Evolutionary conservation across 805 yeast genomes (phyloP).

Genomic region (Brettanomyces nanus): DNA sequence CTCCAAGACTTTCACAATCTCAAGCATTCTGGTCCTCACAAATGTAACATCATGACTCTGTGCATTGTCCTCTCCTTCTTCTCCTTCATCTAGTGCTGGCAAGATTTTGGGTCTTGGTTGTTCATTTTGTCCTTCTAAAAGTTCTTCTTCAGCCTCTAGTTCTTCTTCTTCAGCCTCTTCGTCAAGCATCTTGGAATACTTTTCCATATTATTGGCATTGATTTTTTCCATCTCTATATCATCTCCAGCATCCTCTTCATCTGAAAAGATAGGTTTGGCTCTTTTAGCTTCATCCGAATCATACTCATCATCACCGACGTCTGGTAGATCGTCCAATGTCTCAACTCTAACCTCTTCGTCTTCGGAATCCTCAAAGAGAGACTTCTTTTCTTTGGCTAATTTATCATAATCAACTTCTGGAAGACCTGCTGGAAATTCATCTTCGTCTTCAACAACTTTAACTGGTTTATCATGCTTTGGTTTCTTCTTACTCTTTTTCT

Average conservation of each 20-base stretch:
- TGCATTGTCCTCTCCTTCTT: constrained; percentile 28
- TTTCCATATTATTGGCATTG: constrained; percentile 80
- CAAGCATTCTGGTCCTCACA: constrained; percentile 89
- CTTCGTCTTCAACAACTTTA: constrained; percentile 22
- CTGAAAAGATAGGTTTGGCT: constrained; percentile 73
- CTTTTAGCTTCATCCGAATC: constrained; percentile 53
- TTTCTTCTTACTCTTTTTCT: constrained; percentile 23
- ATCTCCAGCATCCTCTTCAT: constrained; percentile 54
- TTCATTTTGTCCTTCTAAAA: constrained; percentile 45
- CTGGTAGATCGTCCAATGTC: constrained; percentile 17
- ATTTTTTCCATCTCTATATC: constrained; percentile 61
- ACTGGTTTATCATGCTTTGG: constrained; percentile 17
- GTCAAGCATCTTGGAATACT: constrained; percentile 59
- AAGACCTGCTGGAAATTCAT: constrained; percentile 36
- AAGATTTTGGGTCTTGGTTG: constrained; percentile 74
- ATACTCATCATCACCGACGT: constrained; percentile 26
- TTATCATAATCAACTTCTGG: constrained; percentile 67
- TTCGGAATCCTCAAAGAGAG: constrained; percentile 71
- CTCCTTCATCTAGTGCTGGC: constrained; percentile 63
- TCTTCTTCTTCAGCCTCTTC: constrained; percentile 51
- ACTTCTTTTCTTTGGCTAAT: constrained; percentile 58
- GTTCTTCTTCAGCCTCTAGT: constrained; percentile 51
- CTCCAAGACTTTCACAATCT: constrained; percentile 88
- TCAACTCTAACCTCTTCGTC: constrained; percentile 38
- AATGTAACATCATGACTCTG: constrained; percentile 58